phyloP scores from a whole-genome alignment of 2,329 filamentous ascomycete species.

The Penicillium brasilianum region DNA sequence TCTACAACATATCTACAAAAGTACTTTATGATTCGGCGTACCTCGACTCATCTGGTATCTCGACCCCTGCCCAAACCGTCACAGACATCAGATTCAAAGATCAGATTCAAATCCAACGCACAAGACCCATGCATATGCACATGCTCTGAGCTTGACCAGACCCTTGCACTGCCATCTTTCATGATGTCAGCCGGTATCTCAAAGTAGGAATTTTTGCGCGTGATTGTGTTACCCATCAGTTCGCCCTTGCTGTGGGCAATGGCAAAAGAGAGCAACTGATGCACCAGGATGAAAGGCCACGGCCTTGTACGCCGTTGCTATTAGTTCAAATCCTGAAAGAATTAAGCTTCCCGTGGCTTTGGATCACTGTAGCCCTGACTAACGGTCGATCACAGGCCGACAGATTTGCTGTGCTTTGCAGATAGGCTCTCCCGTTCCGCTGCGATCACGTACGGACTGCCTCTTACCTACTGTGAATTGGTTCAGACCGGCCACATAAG shows the following conservation, averaged over 20 bases:
- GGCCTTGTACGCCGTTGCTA: slow-evolving; percentile 1
- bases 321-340: not conserved
- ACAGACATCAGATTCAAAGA: not conserved
- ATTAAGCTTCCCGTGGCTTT: slow-evolving; percentile 20
- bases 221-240: slow-evolving; percentile 28
- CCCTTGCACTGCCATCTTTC: slow-evolving; percentile 3
- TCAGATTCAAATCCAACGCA: not conserved
- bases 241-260: slow-evolving; percentile 7
- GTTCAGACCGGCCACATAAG: not conserved
- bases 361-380: slow-evolving; percentile 7
- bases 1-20: not conserved
- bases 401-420: too few relatives aligned
- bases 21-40: not conserved
- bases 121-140: not conserved
- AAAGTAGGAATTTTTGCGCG: slow-evolving; percentile 17
- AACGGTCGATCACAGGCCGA: not conserved
- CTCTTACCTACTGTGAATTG: not conserved
- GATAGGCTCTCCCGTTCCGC: too few relatives aligned
- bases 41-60: not conserved
- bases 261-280: slow-evolving; percentile 7
- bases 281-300: not conserved
- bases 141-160: slow-evolving; percentile 5
- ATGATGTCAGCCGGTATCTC: slow-evolving; percentile 26
- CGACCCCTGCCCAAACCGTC: not conserved
- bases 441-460: not conserved